Percentiles rank a stretch among this genome's conserved stretches.
These are phyloP conservation scores for Lactarius evosmus DNA, from an alignment of 768 basidiomycete species.

Conservation along the genomic window DNA sequence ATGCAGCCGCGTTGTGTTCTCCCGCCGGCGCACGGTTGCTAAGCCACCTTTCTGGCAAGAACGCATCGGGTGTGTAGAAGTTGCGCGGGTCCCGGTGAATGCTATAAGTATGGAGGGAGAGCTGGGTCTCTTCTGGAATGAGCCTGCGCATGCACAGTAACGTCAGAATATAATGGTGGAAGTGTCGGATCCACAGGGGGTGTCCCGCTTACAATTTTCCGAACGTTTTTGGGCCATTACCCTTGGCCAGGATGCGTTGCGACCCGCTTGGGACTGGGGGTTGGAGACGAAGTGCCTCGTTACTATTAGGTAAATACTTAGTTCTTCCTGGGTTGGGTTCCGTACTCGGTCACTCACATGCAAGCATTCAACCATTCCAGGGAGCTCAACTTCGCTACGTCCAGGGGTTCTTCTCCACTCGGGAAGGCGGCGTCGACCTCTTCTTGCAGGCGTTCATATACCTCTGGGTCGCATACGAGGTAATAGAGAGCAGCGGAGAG, in stretches of 20 bases:
- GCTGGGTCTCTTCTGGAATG: conserved; percentile 24
- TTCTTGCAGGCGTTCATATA: conserved; percentile 18
- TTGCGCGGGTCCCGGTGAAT: conserved; percentile 24
- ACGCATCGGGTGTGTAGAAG: conserved; percentile 19
- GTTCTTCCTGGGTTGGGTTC: not conserved
- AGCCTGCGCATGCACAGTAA: not conserved
- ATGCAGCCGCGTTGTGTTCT: conserved; percentile 36
- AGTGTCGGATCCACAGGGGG: not conserved
- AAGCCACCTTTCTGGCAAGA: conserved; percentile 25
- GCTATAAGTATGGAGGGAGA: conserved; percentile 24
- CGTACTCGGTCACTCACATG: conserved; percentile 15
- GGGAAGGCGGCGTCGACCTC: conserved; percentile 21
- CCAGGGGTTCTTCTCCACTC: conserved; percentile 22
- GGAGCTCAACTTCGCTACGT: conserved; percentile 9
- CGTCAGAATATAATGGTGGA: not conserved
- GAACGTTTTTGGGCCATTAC: conserved; percentile 34
- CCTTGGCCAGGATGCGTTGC: conserved; percentile 40
- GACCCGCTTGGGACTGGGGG: conserved; percentile 49
- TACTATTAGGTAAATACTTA: conserved; percentile 34
- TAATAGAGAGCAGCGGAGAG: conserved; percentile 38
- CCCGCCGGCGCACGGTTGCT: conserved; percentile 13
- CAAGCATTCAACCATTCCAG: conserved; percentile 25
- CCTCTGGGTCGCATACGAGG: conserved; percentile 36
- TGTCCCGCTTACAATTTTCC: conserved; percentile 10
- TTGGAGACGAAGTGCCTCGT: conserved; percentile 48